Evolutionary conservation across 768 basidiomycete genomes (phyloP), one percentile per base, ranked within the genome.

Genomic region (Tulasnella sp.): DNA sequence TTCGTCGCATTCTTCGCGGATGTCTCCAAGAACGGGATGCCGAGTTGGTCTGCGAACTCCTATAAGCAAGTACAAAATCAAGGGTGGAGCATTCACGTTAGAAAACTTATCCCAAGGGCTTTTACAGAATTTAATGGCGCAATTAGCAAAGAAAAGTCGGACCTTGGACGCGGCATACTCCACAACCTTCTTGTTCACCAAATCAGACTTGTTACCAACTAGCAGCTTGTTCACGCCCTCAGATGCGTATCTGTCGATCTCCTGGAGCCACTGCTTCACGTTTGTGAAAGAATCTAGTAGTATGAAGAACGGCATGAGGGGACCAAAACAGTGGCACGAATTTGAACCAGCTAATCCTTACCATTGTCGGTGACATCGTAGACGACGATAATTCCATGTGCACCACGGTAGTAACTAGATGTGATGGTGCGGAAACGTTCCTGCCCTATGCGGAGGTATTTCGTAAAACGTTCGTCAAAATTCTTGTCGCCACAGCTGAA

Each of bases 371-470:
- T 94, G 55, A 97, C 92, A 70, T 92, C 89, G 75, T 97, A 98
- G n/a, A 98, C 93, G 51, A 98, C 87, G 67, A 98, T 87, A 70
- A 98, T 98, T 63, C 96, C 96, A 70, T 94, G 92, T 49, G 96
- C 96, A 43, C 96, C 96, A 61, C 96, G 83, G 76, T 99, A 99
- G 78, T 99, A 99, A n/a, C 93, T 91, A 2, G 93, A 92, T 5
- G 96, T 98, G 71, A 99, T 99, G 12, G 96, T 98, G 62, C 96
- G 82, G 85, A 97, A 97, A 29, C 93, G 83, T 73, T 99, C 96
- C 72, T 99, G 96, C 41, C 96, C 88, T 89, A 62, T 63, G 57
- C 44, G n/a, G 63, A 30, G 53, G 38, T n/a, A 45, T 24, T 44
- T 46, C 44, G 8, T 17, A 15, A 48, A 30, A 22, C 27, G 44